These are phyloP conservation scores for Phellopilus nigrolimitatus DNA, from an alignment of 1,284 basidiomycete species.

Conservation along the genomic window DNA sequence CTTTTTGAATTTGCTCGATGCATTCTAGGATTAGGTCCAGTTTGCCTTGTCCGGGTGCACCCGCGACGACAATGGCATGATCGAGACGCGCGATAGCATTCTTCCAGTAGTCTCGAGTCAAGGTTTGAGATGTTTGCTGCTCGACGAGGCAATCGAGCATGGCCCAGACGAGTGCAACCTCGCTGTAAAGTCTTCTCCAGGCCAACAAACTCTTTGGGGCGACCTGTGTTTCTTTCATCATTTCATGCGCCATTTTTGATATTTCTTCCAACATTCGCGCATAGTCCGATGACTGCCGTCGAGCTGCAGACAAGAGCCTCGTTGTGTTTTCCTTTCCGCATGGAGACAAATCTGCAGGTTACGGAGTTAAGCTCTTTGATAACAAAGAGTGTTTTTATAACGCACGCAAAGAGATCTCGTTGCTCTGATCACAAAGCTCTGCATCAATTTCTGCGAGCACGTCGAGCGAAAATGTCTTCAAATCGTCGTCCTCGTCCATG, in stretches of 20 bases:
- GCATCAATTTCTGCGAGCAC: neutral
- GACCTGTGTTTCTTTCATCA: conserved; percentile 5
- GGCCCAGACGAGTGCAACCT: conserved; percentile 52
- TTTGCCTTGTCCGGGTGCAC: conserved; percentile 61
- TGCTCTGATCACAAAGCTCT: neutral
- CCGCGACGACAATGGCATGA: conserved; percentile 79
- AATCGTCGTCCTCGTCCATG: neutral
- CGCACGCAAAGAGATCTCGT: too few species aligned
- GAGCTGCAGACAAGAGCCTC: conserved; percentile 3
- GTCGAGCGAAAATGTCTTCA: neutral
- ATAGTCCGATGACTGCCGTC: neutral
- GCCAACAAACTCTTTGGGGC: conserved; percentile 16
- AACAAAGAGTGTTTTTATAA: too few species aligned
- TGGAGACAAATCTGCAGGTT: neutral
- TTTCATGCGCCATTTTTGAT: neutral
- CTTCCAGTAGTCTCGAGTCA: conserved; percentile 22
- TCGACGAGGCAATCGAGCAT: conserved; percentile 36
- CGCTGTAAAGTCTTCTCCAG: conserved; percentile 64
- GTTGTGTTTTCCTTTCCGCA: conserved; percentile 4
- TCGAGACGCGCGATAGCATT: conserved; percentile 62
- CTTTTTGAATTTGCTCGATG: conserved; percentile 47
- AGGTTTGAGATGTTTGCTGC: conserved; percentile 23
- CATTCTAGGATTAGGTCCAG: conserved; percentile 56
- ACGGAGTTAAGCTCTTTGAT: too few species aligned
- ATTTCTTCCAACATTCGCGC: conserved; percentile 1